Conservation (phyloP, 805 yeast genomes). For the Saturnispora bothae region DNA sequence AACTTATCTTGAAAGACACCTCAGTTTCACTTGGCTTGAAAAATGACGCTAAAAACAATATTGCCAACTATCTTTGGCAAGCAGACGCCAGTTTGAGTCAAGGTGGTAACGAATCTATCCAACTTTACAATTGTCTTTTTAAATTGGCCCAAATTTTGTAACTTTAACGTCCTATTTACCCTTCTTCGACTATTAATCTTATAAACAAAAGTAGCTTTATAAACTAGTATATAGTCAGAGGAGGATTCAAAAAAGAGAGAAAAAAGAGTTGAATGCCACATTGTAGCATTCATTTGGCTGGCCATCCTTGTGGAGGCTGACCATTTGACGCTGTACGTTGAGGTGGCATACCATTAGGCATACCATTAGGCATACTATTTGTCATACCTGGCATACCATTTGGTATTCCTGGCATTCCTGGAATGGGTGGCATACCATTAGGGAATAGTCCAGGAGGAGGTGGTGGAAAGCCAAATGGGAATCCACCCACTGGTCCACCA, state of each 20-base stretch:
- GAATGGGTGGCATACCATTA: conserved; percentile 4
- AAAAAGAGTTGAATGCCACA: not conserved
- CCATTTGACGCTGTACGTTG: not conserved
- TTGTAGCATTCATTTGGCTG: not conserved
- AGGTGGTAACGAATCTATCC: conserved; percentile 87
- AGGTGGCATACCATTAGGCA: not conserved
- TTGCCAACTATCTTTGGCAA: conserved; percentile 58
- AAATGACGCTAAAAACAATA: conserved; percentile 51
- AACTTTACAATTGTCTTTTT: conserved; percentile 53
- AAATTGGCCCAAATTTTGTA: conserved; percentile 36
- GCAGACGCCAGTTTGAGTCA: conserved; percentile 65
- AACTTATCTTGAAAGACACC: conserved; percentile 24
- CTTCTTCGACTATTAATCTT: too few species aligned
- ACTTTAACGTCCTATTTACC: not conserved
- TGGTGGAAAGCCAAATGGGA: conserved; percentile 6
- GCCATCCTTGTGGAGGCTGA: not conserved
- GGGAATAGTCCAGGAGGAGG: conserved; percentile 6
- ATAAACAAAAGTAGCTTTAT: too few species aligned
- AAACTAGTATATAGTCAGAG: not conserved
- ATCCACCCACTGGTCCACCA: conserved; percentile 3
- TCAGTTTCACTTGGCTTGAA: conserved; percentile 34
- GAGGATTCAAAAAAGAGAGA: not conserved
- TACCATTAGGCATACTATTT: not conserved
- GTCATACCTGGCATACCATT: conserved; percentile 2
- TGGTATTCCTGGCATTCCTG: conserved; percentile 6